Evolutionary conservation across 2,329 filamentous ascomycete species (phyloP), one percentile per base, ranked within the genome.

Genomic region (Fusarium metavorans): DNA sequence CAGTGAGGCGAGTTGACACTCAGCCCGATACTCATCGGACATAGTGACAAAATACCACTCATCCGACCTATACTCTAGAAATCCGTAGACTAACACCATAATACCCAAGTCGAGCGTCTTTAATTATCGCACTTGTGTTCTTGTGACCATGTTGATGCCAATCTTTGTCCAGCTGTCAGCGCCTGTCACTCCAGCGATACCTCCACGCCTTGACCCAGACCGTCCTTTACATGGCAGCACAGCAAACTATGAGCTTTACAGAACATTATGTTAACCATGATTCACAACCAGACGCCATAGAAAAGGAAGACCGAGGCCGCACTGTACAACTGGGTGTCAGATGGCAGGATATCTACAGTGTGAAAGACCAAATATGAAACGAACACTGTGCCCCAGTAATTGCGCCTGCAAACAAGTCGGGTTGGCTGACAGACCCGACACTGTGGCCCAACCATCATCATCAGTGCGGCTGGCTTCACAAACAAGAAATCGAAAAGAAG

Each of bases 311-410:
- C 10, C 4, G 2, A 27, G 3, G 2, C 6, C 32, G 39, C 72
- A 75, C 66, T 75, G 72, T 75, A 20, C 4, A n/a, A 4, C 2
- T 5, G 1, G 9, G n/a, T 1, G 4, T 1, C 3, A 0, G 1
- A 1, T 0, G 0, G 20, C 10, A 4, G 25, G 0, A 1, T 0
- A 6, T 0, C 1, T 37, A 70, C 72, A 74, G 72, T 75, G 63
- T 32, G 6, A 6, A 3, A 0, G 16, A 2, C 2, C 11, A 10
- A 2, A n/a, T 14, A 9, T 14, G 37, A 14, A 8, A 4, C 1
- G 18, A 48, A 23, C 65, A 75, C 72, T 75, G 71, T 75, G 72
- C 63, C 63, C 72, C 72, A 75, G 66, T 75, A 65, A 72, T 70
- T 50, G 45, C 18, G 35, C 58, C 43, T 52, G 30, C 50, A 64